These are phyloP conservation scores for Gelatoporia subvermispora DNA, from an alignment of 768 basidiomycete species.

Conservation along the genomic window DNA sequence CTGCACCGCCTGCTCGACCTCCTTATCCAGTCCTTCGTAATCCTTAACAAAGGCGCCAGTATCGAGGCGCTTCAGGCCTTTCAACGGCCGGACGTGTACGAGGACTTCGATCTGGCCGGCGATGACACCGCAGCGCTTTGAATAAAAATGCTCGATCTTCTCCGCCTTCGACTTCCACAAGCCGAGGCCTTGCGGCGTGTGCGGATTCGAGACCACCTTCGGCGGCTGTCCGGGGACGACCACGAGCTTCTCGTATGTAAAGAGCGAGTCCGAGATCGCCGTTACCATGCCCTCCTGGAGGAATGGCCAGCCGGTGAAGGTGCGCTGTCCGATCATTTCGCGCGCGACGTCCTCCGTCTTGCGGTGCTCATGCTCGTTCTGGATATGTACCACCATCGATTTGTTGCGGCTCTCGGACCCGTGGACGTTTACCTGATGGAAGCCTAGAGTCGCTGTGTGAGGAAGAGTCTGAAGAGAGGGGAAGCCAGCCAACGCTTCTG, in stretches of 20 bases:
- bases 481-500: constrained; percentile 88
- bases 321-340: constrained; percentile 69
- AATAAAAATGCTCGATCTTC: constrained; percentile 76
- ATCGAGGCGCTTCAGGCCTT: constrained; percentile 89
- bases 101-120: constrained; percentile 78
- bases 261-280: constrained; percentile 79
- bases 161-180: constrained; percentile 83
- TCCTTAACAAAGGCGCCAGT: constrained; percentile 92
- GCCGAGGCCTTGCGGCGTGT: constrained; percentile 59
- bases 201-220: constrained; percentile 68
- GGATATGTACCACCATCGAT: constrained; percentile 86
- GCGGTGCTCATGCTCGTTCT: constrained; percentile 64
- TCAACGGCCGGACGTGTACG: constrained; percentile 85
- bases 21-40: constrained; percentile 79
- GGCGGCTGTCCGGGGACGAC: constrained; percentile 45
- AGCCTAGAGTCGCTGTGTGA: constrained; percentile 66
- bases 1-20: constrained; percentile 83
- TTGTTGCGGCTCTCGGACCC: constrained; percentile 87
- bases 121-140: constrained; percentile 84
- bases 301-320: constrained; percentile 91
- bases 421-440: constrained; percentile 92
- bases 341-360: constrained; percentile 72
- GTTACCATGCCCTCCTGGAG: constrained; percentile 87
- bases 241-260: constrained; percentile 75
- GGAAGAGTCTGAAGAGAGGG: constrained; percentile 91